Evolutionary conservation across 2,329 filamentous ascomycete species (phyloP), one percentile per base, ranked within the genome.

Genomic region (Aureobasidium sp.): DNA sequence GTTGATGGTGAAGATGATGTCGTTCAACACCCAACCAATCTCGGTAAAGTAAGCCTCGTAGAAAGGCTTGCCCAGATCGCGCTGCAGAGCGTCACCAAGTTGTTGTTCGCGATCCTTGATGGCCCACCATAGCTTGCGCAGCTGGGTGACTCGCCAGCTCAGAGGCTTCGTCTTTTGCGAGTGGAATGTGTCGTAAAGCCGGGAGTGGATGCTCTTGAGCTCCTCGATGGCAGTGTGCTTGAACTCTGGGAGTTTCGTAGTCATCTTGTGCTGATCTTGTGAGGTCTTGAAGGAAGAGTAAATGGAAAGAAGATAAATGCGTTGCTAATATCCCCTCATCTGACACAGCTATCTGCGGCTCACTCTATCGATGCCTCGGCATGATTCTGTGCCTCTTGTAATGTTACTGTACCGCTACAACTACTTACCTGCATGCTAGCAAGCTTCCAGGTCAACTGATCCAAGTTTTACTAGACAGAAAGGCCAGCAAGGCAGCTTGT

Each of bases 51-150:
- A 75, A 25, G 86, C 74, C 74, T 97, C 93, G 66, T 84, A 88
- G 29, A 73, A 69, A 54, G 84, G 79, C 75, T 95, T 95, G 67
- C 81, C 79, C 59, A 97, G 73, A 66, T 98, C 93, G 61, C 79
- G 76, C 66, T 80, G 77, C 66, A 89, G 80, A 19, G 91, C 89
- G 67, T 88, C 86, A 60, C 81, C 66, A 57, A 97, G 77, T 61
- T 85, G 79, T 40, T 81, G 74, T 54, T 83, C 78, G 67, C 88
- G 84, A 74, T 97, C 91, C 59, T 83, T 83, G 60, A 96, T 69
- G 6, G 75, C 90, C 93, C 93, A 97, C 76, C 95, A 97, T 54
- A 97, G 83, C 78, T 90, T 91, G 62, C 90, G 86, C 57, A 98
- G 81, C 77, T 97, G 93, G 52, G 81, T 77, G 58, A 90, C 76